A percentile compares a stretch with the other conserved stretches of the same genome.
Conservation (phyloP, 192 early-diverging fungal genomes). For the Coemansia sp. region DNA sequence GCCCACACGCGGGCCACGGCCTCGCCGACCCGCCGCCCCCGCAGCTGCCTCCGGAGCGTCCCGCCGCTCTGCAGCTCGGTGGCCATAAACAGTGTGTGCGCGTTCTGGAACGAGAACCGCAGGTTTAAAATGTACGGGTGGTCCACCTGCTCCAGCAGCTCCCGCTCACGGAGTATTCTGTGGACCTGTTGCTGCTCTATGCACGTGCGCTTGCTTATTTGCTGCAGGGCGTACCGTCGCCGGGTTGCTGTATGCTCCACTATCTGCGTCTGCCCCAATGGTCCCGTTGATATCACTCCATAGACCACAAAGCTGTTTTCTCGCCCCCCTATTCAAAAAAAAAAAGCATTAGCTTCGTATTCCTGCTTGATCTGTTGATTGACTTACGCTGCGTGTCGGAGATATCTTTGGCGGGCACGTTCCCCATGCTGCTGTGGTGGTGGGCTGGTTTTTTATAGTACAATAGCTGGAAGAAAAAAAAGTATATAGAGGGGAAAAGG, state of each 20-base stretch:
- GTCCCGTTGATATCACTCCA: slow-evolving; percentile 83
- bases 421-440: neutral
- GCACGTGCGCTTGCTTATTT: slow-evolving; percentile 87
- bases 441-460: too few species aligned
- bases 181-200: slow-evolving; percentile 64
- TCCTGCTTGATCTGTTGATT: too few species aligned
- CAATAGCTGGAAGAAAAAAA: too few species aligned
- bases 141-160: slow-evolving; percentile 75
- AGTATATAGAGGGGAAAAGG: too few species aligned
- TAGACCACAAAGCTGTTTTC: slow-evolving; percentile 79
- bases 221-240: slow-evolving; percentile 82
- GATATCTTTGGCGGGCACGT: neutral
- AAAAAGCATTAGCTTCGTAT: too few species aligned
- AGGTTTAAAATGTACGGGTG: slow-evolving; percentile 79
- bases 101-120: slow-evolving; percentile 92
- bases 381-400: neutral
- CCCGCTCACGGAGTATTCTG: slow-evolving; percentile 83
- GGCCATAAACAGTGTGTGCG: slow-evolving; percentile 85
- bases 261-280: slow-evolving; percentile 85
- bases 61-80: slow-evolving; percentile 90
- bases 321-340: slow-evolving; percentile 27
- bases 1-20: slow-evolving; percentile 76
- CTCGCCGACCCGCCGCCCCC: slow-evolving; percentile 56
- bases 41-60: slow-evolving; percentile 73
- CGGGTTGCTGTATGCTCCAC: slow-evolving; percentile 80